These are phyloP conservation scores for Picea engelmannii DNA, from an alignment of 83 land plant genomes.

Conservation along the genomic window DNA sequence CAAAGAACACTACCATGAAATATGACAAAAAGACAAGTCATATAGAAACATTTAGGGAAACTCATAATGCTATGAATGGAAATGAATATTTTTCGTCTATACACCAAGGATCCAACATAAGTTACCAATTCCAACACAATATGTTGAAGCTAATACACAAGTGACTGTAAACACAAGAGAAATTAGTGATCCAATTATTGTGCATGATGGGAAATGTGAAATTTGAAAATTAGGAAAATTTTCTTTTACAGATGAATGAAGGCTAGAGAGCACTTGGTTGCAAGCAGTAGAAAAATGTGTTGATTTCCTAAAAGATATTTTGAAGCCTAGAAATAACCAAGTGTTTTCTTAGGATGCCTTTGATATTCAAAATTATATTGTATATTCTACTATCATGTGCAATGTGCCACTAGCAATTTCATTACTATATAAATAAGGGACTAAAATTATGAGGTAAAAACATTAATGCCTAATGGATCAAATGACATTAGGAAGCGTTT, in stretches of 20 bases:
- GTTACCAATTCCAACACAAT: background rate
- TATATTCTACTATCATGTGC: too few species aligned
- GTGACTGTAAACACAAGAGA: background rate
- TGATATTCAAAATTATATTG: too few species aligned
- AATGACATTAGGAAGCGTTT: too few species aligned
- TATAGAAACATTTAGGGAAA: background rate
- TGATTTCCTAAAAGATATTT: constrained; percentile 29
- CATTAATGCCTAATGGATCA: too few species aligned
- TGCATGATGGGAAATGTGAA: background rate
- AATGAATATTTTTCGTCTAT: background rate
- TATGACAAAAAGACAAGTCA: background rate
- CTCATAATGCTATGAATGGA: background rate
- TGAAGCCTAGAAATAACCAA: too few species aligned
- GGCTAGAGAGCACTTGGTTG: constrained; percentile 65
- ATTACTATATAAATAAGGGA: too few species aligned
- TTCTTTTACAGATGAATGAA: constrained; percentile 43
- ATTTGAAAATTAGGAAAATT: constrained; percentile 9
- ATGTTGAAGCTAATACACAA: background rate
- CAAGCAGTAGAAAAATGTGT: constrained; percentile 57
- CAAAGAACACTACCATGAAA: background rate
- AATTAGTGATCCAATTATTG: background rate
- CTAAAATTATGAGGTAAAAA: too few species aligned
- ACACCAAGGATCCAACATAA: background rate
- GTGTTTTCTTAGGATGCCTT: too few species aligned
- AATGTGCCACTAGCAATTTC: too few species aligned